phyloP scores from a whole-genome alignment of 2,329 filamentous ascomycete species.

The Chaetomium sp. region DNA sequence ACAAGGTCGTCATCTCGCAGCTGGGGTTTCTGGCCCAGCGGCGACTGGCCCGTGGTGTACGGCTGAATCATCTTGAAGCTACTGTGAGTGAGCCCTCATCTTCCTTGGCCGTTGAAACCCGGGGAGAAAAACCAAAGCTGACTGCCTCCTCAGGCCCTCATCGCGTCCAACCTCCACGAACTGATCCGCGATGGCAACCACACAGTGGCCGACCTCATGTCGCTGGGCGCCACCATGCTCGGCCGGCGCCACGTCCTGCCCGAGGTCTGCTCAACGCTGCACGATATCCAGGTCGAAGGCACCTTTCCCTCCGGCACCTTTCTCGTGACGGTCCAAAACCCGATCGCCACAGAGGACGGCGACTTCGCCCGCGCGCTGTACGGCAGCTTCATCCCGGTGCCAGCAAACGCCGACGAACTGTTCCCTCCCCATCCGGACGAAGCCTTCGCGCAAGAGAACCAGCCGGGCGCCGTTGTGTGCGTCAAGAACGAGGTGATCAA shows the following conservation, averaged over 20 bases:
- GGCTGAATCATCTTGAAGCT: constrained; percentile 85
- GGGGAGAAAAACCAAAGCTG: constrained; percentile 1
- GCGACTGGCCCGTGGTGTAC: constrained; percentile 78
- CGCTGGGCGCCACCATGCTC: constrained; percentile 83
- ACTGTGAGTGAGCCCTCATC: constrained; percentile 46
- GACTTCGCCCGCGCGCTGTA: constrained; percentile 83
- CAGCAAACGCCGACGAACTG: constrained; percentile 51
- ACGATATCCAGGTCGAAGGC: constrained; percentile 87
- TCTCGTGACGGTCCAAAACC: constrained; percentile 88
- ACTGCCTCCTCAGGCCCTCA: constrained; percentile 53
- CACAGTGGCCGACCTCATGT: constrained; percentile 88
- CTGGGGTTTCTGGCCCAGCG: constrained; percentile 81
- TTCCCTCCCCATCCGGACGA: constrained; percentile 60
- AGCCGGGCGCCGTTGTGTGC: constrained; percentile 74
- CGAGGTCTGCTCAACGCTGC: constrained; percentile 69
- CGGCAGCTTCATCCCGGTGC: constrained; percentile 82
- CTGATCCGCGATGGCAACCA: constrained; percentile 95
- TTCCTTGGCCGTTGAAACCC: not conserved
- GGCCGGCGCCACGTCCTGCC: constrained; percentile 87
- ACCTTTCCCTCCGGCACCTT: constrained; percentile 89
- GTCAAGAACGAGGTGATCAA: constrained; percentile 60
- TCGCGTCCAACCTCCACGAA: constrained; percentile 87
- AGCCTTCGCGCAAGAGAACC: constrained; percentile 60
- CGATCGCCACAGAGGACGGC: constrained; percentile 78
- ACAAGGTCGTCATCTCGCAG: constrained; percentile 92